Conservation (phyloP, 2,329 filamentous ascomycete genomes). For the Fusarium newnesense region DNA sequence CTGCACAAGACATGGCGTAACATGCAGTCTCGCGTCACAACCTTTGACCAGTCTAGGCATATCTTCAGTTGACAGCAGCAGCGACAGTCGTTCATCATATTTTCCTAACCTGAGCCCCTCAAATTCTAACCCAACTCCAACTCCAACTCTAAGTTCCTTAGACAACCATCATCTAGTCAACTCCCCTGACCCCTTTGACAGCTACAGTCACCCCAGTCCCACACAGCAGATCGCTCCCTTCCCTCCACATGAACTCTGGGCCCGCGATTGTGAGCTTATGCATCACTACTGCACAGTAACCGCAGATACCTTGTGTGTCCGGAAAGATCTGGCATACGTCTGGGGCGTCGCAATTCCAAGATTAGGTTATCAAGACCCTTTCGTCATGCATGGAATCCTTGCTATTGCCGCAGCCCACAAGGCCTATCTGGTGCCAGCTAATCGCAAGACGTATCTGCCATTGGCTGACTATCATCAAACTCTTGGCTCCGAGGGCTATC, state of each 20-base stretch:
- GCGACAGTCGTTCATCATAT: neutral
- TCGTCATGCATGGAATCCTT: conserved; percentile 47
- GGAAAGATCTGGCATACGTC: conserved; percentile 41
- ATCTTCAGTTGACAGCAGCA: neutral
- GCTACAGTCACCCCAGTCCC: conserved; percentile 14
- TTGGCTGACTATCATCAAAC: conserved; percentile 46
- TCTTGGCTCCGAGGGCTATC: conserved; percentile 45
- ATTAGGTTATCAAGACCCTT: conserved; percentile 42
- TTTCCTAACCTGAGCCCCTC: conserved; percentile 29
- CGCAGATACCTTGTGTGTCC: conserved; percentile 34
- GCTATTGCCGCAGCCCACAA: conserved; percentile 47
- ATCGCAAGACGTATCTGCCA: conserved; percentile 40
- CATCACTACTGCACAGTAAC: conserved; percentile 47
- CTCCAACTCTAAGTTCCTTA: conserved; percentile 1
- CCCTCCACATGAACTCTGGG: conserved; percentile 36
- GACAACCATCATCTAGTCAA: neutral
- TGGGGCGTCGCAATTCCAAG: conserved; percentile 43
- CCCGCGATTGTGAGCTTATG: conserved; percentile 45
- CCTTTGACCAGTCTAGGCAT: neutral
- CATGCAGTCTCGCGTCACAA: conserved; percentile 42
- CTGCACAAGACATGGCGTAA: conserved; percentile 43
- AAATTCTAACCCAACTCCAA: conserved; percentile 3
- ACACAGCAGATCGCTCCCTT: conserved; percentile 40
- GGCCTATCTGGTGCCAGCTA: conserved; percentile 43
- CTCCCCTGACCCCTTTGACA: conserved; percentile 11